Evolutionary conservation across 176 grass and related monocot genomes (phyloP).

Genomic region (Guadua angustifolia): DNA sequence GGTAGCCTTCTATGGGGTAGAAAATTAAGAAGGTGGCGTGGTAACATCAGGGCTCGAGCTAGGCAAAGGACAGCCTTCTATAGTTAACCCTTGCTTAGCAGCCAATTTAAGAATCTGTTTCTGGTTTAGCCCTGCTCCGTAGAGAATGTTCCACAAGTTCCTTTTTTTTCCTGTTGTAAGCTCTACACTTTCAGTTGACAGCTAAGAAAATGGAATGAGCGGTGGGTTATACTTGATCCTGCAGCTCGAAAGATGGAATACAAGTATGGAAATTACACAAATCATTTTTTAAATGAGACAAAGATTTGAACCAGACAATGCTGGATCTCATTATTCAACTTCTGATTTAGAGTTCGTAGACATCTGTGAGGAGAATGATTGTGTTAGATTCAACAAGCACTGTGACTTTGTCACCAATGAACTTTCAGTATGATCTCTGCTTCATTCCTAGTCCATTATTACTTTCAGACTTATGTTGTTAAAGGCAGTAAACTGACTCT

Average conservation of each 20-base stretch:
- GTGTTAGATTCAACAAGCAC: conserved; percentile 74
- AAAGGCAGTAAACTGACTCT: conserved; percentile 13
- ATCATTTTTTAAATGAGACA: not conserved
- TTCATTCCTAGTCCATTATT: conserved; percentile 30
- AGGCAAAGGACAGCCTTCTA: conserved; percentile 75
- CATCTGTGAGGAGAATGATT: conserved; percentile 59
- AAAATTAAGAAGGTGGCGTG: conserved; percentile 40
- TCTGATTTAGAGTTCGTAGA: conserved; percentile 60
- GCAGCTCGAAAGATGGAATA: conserved; percentile 94
- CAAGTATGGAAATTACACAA: conserved; percentile 67
- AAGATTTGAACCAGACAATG: not conserved
- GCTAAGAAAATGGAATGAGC: conserved; percentile 96
- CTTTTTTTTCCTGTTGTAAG: conserved; percentile 8
- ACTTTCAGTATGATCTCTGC: conserved; percentile 70
- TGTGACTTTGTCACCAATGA: conserved; percentile 66
- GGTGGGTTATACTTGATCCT: conserved; percentile 91
- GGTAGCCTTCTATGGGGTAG: conserved; percentile 36
- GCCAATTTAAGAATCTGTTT: conserved; percentile 84
- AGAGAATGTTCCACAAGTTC: conserved; percentile 88
- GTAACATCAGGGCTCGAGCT: conserved; percentile 47
- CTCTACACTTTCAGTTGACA: conserved; percentile 46
- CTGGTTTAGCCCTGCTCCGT: conserved; percentile 83
- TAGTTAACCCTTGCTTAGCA: conserved; percentile 80
- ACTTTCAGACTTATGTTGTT: not conserved
- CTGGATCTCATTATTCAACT: conserved; percentile 38